Conservation (phyloP, 495 filamentous ascomycete genomes). For the Trypethelium eluteriae region DNA sequence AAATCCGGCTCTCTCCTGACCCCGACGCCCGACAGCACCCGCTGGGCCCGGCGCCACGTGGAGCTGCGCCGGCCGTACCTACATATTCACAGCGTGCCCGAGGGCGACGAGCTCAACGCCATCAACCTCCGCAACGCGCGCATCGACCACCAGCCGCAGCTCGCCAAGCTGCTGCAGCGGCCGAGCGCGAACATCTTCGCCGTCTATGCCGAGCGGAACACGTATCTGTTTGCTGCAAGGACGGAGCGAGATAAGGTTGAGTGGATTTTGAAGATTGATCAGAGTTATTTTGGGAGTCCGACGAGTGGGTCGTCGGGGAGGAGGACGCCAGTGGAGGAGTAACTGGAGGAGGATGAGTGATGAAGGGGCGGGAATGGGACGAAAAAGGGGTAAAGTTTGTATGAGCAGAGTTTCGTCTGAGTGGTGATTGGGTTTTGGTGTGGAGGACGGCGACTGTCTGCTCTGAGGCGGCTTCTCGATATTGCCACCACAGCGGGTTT, state of each 20-base stretch:
- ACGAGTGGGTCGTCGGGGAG: neutral
- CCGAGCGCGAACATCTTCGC: conserved; percentile 66
- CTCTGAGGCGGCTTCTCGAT: neutral
- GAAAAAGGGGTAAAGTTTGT: no score
- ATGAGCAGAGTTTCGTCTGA: no score
- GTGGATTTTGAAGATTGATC: conserved; percentile 79
- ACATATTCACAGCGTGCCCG: conserved; percentile 72
- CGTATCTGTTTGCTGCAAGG: conserved; percentile 84
- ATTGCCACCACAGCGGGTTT: neutral
- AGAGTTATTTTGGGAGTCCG: conserved; percentile 44
- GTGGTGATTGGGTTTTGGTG: neutral
- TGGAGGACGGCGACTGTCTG: neutral
- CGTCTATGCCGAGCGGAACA: conserved; percentile 85
- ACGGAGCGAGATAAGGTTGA: conserved; percentile 85
- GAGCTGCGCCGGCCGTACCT: conserved; percentile 90
- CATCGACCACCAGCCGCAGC: conserved; percentile 80
- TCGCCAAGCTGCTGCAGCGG: conserved; percentile 63
- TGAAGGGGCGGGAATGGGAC: neutral
- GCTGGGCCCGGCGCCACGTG: conserved; percentile 86
- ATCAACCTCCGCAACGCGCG: conserved; percentile 78
- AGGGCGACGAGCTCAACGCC: conserved; percentile 82
- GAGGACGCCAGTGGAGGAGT: conserved; percentile 3
- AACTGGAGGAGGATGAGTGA: conserved; percentile 6
- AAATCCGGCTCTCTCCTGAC: conserved; percentile 80
- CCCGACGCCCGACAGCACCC: conserved; percentile 62